Conservation (phyloP, 2,329 filamentous ascomycete species). For the Fusarium kyushuense region DNA sequence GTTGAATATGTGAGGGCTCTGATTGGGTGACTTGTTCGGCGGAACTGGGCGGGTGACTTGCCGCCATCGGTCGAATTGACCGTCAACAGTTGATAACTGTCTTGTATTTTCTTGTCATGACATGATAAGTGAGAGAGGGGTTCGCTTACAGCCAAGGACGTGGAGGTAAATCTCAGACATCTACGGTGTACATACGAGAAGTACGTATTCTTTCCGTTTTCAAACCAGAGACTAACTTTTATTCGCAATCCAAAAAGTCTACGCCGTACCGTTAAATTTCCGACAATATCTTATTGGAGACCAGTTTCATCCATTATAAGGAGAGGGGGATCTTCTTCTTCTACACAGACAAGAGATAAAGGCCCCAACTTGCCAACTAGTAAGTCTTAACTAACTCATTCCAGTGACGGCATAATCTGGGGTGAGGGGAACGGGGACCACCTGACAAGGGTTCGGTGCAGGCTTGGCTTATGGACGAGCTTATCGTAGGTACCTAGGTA, state of each 20-base stretch:
- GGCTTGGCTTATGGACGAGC: slow-evolving; percentile 13
- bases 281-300: slow-evolving; percentile 9
- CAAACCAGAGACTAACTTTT: slow-evolving; percentile 6
- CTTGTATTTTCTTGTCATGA: slow-evolving; percentile 19
- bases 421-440: slow-evolving; percentile 29
- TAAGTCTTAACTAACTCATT: neutral
- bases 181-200: neutral
- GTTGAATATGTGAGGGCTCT: slow-evolving; percentile 14
- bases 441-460: slow-evolving; percentile 37
- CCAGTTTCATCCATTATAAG: slow-evolving; percentile 31
- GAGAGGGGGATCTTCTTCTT: slow-evolving; percentile 16
- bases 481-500: slow-evolving; percentile 9
- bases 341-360: neutral
- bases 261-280: slow-evolving; percentile 27
- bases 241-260: slow-evolving; percentile 15
- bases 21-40: slow-evolving; percentile 16
- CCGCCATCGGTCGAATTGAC: slow-evolving; percentile 34
- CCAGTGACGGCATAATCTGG: slow-evolving; percentile 33
- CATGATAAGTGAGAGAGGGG: slow-evolving; percentile 26
- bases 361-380: neutral
- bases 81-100: slow-evolving; percentile 5
- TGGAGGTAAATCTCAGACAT: neutral
- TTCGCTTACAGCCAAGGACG: slow-evolving; percentile 18
- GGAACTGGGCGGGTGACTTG: slow-evolving; percentile 28
- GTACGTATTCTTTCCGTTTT: slow-evolving; percentile 9